Evolutionary conservation across 345 rosid species (phyloP), one percentile per base, ranked within the genome.

Genomic region (Lepidium aucheri): DNA sequence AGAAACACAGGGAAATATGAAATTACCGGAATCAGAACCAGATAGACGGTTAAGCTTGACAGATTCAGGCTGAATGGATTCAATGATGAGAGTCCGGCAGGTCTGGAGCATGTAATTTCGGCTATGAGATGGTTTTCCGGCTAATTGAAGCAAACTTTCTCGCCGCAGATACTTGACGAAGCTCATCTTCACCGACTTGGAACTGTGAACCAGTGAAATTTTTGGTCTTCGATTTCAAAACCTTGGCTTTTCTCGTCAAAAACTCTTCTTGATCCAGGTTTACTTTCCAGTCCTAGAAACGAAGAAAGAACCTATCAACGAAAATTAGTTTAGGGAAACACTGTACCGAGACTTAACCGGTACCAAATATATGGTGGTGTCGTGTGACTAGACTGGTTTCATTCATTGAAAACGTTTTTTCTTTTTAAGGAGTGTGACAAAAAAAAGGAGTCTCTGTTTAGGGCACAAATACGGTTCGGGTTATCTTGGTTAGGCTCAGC

Each of bases 11-110:
- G 18, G 12, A 7, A 50, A 33, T 5, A 9, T 38, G 30, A 38
- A n/a, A 49, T 24, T 77, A 90, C 96, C 98, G 17, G 88, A 81
- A 74, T 85, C 90, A 20, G 85, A 74, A 47, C 81, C 84, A 3
- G 88, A 67, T 58, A 84, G 76, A 63, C 86, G 80, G 47, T 57
- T 75, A 36, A 92, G 79, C 77, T 74, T 84, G 73, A 89, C 95
- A 7, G 82, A 79, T 68, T 87, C 87, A 18, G 90, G 80, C 4
- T 80, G 64, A 10, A 69, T 47, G 7, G 98, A 63, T 55, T 91
- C 90, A 65, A 89, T 77, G 41, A 89, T 84, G 56, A 89, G 89
- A 68, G 80, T 80, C 71, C 94, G 71, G 13, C 77, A 76, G 63
- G 72, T 77, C 42, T 77, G 88, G 12, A 68, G 73, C 55, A 74